Conservation (phyloP, 805 yeast genomes). For the Saccharomycopsis schoenii region DNA sequence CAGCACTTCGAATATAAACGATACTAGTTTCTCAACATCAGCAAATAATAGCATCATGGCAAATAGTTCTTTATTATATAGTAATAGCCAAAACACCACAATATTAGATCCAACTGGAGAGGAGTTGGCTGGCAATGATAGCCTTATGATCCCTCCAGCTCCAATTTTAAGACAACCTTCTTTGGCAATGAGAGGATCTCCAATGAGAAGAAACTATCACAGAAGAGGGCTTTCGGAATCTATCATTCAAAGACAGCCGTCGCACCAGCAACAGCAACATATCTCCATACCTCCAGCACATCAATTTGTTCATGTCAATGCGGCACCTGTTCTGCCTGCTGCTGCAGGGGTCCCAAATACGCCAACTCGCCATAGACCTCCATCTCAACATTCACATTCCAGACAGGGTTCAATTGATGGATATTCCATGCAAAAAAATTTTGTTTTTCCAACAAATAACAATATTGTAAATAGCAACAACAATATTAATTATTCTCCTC, state of each 20-base stretch:
- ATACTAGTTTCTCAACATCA: conserved; percentile 1
- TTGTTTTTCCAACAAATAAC: conserved; percentile 4
- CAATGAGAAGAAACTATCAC: not conserved
- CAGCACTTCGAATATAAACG: not conserved
- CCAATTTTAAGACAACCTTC: not conserved
- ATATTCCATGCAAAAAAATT: not conserved
- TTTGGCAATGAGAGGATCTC: not conserved
- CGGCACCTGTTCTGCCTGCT: not conserved
- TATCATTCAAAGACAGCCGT: not conserved
- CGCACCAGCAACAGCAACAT: not conserved
- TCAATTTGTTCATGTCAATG: not conserved
- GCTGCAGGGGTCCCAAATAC: not conserved
- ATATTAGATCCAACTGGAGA: not conserved
- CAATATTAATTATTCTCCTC: conserved; percentile 9
- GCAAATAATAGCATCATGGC: not conserved
- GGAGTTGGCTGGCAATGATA: not conserved
- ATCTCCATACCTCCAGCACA: not conserved
- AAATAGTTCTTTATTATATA: not conserved
- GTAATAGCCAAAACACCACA: not conserved
- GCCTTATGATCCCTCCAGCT: not conserved
- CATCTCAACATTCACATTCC: not conserved
- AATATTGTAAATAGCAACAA: not conserved
- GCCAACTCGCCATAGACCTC: not conserved
- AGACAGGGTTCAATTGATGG: conserved; percentile 3
- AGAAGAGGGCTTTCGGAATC: not conserved